Conservation (phyloP, 345 rosid genomes). For the Citrus reticulata region DNA sequence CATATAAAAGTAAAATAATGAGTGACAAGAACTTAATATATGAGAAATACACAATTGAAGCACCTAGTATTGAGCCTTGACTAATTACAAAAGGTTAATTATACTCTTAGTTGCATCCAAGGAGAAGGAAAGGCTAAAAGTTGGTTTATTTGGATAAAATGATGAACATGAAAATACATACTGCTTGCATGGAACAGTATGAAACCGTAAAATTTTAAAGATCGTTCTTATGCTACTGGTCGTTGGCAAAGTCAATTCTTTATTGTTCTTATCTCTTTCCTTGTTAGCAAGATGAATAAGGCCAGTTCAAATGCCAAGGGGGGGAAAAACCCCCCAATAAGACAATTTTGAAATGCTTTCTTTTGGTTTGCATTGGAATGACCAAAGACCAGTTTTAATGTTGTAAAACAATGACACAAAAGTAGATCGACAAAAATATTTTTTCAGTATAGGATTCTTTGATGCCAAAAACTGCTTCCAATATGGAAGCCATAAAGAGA, state of each 20-base stretch:
- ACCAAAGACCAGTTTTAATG: slow-evolving; percentile 26
- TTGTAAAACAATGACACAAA: slow-evolving; percentile 1
- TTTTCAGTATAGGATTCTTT: slow-evolving; percentile 27
- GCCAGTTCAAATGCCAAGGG: slow-evolving; percentile 12
- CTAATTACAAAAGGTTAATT: too few species aligned
- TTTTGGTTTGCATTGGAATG: slow-evolving; percentile 30
- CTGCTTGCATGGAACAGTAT: too few species aligned
- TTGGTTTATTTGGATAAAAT: too few species aligned
- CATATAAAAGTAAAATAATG: too few species aligned
- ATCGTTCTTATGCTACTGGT: neutral
- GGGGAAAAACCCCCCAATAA: slow-evolving; percentile 1
- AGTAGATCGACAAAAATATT: neutral
- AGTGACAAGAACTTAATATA: neutral
- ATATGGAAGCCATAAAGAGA: slow-evolving; percentile 31
- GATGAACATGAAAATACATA: too few species aligned
- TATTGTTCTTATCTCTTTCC: neutral
- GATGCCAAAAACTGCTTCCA: slow-evolving; percentile 26
- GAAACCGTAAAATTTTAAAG: neutral
- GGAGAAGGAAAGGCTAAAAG: too few species aligned
- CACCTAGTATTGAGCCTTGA: too few species aligned
- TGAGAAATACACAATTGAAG: neutral
- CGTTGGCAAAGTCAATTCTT: neutral
- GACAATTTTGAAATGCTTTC: slow-evolving; percentile 12
- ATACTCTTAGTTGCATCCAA: too few species aligned
- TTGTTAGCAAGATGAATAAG: neutral